Evolutionary conservation across 805 yeast genomes (phyloP).

Genomic region (Candida xiaguanensis): DNA sequence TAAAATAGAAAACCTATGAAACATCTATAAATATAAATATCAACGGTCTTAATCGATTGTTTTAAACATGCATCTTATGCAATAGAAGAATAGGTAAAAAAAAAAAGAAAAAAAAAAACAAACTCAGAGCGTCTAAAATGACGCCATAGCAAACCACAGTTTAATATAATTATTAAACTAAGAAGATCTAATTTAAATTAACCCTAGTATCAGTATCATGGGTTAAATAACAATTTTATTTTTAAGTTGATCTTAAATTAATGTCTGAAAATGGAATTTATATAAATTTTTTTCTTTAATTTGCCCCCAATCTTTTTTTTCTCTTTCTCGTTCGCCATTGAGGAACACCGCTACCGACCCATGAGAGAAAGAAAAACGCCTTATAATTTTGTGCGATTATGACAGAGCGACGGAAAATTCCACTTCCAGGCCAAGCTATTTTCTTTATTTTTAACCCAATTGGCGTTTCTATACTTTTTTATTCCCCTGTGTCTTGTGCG

Average conservation of each 20-base stretch:
- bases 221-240: not conserved
- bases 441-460: not conserved
- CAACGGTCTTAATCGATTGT: not conserved
- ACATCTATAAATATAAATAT: not conserved
- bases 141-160: constrained; percentile 7
- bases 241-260: not conserved
- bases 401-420: not conserved
- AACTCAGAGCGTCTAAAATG: not conserved
- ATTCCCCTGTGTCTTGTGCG: not conserved
- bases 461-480: not conserved
- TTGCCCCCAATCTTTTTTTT: too few species aligned
- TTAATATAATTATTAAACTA: not conserved
- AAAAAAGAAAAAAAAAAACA: not conserved
- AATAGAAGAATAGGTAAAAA: not conserved
- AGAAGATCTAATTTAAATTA: not conserved
- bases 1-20: not conserved
- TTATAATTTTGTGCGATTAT: not conserved
- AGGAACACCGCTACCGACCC: too few species aligned
- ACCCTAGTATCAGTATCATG: not conserved
- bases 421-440: not conserved
- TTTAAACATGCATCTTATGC: not conserved
- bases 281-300: too few species aligned
- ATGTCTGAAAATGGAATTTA: not conserved
- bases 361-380: not conserved
- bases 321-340: too few species aligned